Conservation (phyloP, 257 asterid species). For the Solanum appendiculatum region DNA sequence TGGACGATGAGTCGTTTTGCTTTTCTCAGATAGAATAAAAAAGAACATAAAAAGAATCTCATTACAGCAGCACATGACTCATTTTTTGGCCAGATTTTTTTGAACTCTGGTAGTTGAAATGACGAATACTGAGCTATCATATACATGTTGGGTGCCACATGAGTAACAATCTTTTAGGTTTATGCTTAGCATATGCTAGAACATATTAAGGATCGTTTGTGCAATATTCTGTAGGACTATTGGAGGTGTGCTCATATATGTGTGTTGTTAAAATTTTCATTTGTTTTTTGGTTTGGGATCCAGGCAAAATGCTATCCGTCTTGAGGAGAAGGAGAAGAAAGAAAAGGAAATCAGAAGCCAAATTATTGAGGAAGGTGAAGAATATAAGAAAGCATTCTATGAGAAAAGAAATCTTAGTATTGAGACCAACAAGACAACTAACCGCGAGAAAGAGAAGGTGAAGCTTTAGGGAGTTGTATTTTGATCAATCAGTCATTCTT, state of each 20-base stretch:
- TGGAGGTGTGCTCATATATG: not conserved
- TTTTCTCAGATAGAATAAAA: not conserved
- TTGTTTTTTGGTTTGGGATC: slow-evolving; percentile 4
- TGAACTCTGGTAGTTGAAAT: not conserved
- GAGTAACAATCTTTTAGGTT: not conserved
- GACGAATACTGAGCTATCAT: not conserved
- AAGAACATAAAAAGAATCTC: not conserved
- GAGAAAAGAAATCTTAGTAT: slow-evolving; percentile 66
- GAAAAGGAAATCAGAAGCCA: slow-evolving; percentile 75
- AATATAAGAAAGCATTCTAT: slow-evolving; percentile 56
- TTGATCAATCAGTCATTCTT: not conserved
- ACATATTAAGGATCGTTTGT: not conserved
- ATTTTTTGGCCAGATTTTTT: not conserved
- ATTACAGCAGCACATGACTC: not conserved
- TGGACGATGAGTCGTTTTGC: not conserved
- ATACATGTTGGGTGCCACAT: not conserved
- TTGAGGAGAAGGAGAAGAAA: slow-evolving; percentile 92
- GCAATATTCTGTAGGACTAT: not conserved
- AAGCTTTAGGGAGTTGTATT: not conserved
- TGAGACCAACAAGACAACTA: slow-evolving; percentile 61
- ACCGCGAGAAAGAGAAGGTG: slow-evolving; percentile 86
- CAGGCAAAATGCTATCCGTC: slow-evolving; percentile 82
- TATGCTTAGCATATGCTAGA: not conserved
- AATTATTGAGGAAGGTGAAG: slow-evolving; percentile 84
- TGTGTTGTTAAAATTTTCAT: not conserved